phyloP scores from a whole-genome alignment of 1,139 yeast species.

The Blastobotrys elegans region DNA sequence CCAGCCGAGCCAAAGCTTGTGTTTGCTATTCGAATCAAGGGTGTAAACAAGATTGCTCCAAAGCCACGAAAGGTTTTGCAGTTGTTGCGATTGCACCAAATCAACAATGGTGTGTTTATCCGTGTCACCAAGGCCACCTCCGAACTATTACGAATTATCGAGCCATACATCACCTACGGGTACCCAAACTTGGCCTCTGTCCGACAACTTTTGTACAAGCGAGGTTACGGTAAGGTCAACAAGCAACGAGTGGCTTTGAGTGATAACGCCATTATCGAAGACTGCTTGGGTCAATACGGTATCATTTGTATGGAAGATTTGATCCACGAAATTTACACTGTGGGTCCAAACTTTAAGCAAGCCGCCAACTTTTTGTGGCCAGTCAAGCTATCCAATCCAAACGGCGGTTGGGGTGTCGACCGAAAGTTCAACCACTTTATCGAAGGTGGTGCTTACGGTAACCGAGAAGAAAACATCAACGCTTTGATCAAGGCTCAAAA shows the following conservation, averaged over 20 bases:
- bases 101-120: conserved; percentile 98
- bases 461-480: conserved; percentile 99
- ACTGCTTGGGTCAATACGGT: conserved; percentile 93
- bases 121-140: conserved; percentile 98
- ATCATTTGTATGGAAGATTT: conserved; percentile 95
- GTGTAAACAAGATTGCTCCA: conserved; percentile 99
- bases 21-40: conserved; percentile 99
- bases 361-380: conserved; percentile 99
- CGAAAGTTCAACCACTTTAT: conserved; percentile 99
- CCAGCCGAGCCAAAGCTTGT: conserved; percentile 97
- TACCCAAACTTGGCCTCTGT: conserved; percentile 96
- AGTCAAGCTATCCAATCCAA: conserved; percentile 99
- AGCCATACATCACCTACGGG: conserved; percentile 99
- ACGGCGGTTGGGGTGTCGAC: conserved; percentile 99
- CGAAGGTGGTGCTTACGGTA: conserved; percentile 99
- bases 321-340: conserved; percentile 98
- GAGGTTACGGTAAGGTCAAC: conserved; percentile 99
- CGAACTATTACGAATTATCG: conserved; percentile 96
- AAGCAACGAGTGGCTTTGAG: conserved; percentile 91
- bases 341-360: conserved; percentile 99
- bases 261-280: conserved; percentile 94
- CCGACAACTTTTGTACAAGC: conserved; percentile 98
- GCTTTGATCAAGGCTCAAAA: conserved; percentile 79
- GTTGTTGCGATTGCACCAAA: conserved; percentile 95
- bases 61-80: conserved; percentile 99